Evolutionary conservation across 1,139 yeast genomes (phyloP).

Genomic region (Yamadazyma dendronema): DNA sequence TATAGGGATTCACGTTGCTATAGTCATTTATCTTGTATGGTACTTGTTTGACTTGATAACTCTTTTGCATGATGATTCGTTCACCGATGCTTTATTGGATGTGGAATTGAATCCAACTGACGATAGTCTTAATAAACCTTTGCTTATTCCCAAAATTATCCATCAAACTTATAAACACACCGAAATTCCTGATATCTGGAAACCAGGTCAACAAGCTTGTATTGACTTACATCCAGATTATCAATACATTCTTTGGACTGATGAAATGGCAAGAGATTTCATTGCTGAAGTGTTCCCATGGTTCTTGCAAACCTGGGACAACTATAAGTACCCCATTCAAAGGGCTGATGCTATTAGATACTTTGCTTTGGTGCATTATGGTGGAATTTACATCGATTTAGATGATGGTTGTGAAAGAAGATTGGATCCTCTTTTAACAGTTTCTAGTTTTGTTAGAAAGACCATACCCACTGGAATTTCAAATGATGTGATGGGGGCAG

Average conservation of each 20-base stretch:
- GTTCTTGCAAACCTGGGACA: conserved; percentile 78
- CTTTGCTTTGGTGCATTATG: conserved; percentile 77
- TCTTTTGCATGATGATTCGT: conserved; percentile 69
- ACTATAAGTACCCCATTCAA: conserved; percentile 77
- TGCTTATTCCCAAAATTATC: conserved; percentile 79
- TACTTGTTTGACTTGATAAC: conserved; percentile 74
- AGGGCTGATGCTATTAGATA: conserved; percentile 93
- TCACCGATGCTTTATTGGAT: conserved; percentile 58
- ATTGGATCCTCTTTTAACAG: conserved; percentile 76
- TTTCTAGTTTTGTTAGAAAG: conserved; percentile 83
- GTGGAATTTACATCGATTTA: conserved; percentile 87
- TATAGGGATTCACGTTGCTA: conserved; percentile 52
- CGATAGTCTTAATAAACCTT: conserved; percentile 40
- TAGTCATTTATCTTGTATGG: conserved; percentile 58
- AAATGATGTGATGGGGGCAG: conserved; percentile 89
- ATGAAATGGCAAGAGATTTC: conserved; percentile 75
- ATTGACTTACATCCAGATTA: conserved; percentile 81
- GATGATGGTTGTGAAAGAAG: conserved; percentile 83
- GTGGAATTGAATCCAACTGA: conserved; percentile 54
- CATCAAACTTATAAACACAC: conserved; percentile 89
- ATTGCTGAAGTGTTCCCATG: conserved; percentile 78
- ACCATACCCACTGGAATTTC: conserved; percentile 91
- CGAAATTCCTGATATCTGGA: conserved; percentile 80
- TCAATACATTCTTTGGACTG: conserved; percentile 89
- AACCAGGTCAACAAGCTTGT: conserved; percentile 72